Evolutionary conservation across 768 basidiomycete species (phyloP).

Genomic region (Podaxis sp.): DNA sequence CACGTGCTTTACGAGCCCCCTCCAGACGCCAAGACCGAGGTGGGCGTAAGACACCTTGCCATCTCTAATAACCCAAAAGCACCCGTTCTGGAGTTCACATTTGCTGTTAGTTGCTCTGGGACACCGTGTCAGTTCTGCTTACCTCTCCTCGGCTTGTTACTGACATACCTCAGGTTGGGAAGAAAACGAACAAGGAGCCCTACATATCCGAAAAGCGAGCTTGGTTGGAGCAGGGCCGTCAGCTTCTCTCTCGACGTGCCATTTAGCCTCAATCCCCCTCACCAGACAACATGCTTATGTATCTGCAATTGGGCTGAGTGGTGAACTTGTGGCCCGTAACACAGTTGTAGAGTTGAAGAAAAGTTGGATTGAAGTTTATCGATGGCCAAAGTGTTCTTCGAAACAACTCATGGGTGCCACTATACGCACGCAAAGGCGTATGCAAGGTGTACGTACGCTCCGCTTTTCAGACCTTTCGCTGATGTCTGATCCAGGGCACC

Average conservation of each 20-base stretch:
- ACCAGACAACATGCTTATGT: background rate
- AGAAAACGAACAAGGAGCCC: background rate
- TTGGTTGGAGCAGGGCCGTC: background rate
- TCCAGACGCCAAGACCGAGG: background rate
- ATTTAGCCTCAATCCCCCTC: background rate
- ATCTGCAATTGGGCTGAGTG: background rate
- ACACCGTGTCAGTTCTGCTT: background rate
- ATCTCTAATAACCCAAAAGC: background rate
- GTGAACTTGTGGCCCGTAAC: background rate
- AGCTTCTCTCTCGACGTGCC: background rate
- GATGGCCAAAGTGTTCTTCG: background rate
- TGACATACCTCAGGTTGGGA: background rate
- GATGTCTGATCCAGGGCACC: background rate
- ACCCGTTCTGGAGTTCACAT: background rate
- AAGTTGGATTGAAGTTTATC: background rate
- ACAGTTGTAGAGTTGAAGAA: background rate
- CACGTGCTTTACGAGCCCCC: background rate
- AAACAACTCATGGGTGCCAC: background rate
- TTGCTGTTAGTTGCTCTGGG: background rate
- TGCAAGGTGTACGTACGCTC: background rate
- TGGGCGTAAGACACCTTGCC: background rate
- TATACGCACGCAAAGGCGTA: background rate
- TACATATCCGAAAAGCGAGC: background rate
- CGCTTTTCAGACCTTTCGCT: background rate
- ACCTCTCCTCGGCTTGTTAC: background rate